Evolutionary conservation across 371 early-diverging fungal genomes (phyloP).

Genomic region (Mortierella sp.): DNA sequence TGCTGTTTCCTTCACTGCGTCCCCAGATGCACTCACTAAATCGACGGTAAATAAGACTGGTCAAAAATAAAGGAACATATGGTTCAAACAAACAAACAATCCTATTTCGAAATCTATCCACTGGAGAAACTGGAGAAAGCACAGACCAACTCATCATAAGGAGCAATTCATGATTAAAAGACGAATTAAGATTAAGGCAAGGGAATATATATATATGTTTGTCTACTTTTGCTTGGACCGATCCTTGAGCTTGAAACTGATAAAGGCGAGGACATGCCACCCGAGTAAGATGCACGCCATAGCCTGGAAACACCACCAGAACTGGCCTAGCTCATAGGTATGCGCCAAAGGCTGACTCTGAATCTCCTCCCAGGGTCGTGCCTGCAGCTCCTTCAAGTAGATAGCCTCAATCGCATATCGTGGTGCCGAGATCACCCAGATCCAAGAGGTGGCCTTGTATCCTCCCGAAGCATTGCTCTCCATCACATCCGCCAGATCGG

Average conservation of each 20-base stretch:
- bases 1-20: no score
- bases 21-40: no score
- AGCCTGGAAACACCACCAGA: constrained; percentile 48
- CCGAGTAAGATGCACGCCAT: constrained; percentile 56
- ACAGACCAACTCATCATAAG: no score
- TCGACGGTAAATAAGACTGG: no score
- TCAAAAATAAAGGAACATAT: no score
- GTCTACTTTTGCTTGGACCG: constrained; percentile 60
- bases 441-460: constrained; percentile 47
- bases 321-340: constrained; percentile 38
- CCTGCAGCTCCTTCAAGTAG: constrained; percentile 61
- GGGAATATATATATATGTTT: background rate
- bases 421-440: constrained; percentile 61
- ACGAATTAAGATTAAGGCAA: no score
- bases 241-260: constrained; percentile 61
- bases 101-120: no score
- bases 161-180: no score
- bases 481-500: constrained; percentile 58
- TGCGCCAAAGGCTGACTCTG: constrained; percentile 20
- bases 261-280: constrained; percentile 62
- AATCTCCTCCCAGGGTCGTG: constrained; percentile 59
- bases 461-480: constrained; percentile 35
- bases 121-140: no score
- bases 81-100: no score
- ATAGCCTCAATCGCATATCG: constrained; percentile 67